Percentiles rank a stretch among this genome's conserved stretches.
Conservation (phyloP, 1,284 basidiomycete species). For the Malassezia sp. region DNA sequence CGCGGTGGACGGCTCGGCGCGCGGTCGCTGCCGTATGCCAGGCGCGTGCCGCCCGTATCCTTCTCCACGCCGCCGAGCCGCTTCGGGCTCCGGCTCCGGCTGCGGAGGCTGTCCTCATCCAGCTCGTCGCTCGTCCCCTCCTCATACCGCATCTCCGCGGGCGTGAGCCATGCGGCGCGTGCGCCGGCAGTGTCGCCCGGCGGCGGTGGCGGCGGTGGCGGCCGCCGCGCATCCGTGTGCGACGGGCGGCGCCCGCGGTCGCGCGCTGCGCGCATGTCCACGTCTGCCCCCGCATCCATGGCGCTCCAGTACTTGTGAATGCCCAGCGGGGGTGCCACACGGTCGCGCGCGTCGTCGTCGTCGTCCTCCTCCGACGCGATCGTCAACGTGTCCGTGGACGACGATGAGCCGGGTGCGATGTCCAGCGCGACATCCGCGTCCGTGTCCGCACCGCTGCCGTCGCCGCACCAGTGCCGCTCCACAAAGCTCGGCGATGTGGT, state of each 20-base stretch:
- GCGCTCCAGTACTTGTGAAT: not conserved
- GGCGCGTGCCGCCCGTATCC: not conserved
- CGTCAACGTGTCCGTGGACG: conserved; percentile 2
- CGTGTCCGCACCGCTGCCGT: conserved; percentile 11
- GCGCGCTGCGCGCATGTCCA: no score
- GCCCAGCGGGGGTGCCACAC: conserved; percentile 1
- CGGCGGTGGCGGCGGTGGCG: no score
- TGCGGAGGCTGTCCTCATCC: conserved; percentile 21
- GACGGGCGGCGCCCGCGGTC: no score
- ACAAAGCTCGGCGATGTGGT: conserved; percentile 42
- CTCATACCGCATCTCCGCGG: conserved; percentile 1
- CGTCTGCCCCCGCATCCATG: conserved; percentile 1
- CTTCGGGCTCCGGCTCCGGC: conserved; percentile 29
- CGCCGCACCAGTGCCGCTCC: conserved; percentile 36
- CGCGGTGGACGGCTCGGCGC: conserved; percentile 10
- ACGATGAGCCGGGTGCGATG: conserved; percentile 1
- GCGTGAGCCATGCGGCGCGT: no score
- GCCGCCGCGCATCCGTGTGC: no score
- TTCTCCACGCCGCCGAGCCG: conserved; percentile 8
- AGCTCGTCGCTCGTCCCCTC: conserved; percentile 8
- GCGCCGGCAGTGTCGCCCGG: not conserved
- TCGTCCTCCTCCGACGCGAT: conserved; percentile 7
- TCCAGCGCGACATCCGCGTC: conserved; percentile 19
- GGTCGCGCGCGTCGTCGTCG: conserved; percentile 7
- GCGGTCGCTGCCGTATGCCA: conserved; percentile 3